Percentiles rank a stretch among this genome's conserved stretches.
Evolutionary conservation across 2,329 filamentous ascomycete genomes (phyloP).

Genomic region (Dactylellina parvicollis): DNA sequence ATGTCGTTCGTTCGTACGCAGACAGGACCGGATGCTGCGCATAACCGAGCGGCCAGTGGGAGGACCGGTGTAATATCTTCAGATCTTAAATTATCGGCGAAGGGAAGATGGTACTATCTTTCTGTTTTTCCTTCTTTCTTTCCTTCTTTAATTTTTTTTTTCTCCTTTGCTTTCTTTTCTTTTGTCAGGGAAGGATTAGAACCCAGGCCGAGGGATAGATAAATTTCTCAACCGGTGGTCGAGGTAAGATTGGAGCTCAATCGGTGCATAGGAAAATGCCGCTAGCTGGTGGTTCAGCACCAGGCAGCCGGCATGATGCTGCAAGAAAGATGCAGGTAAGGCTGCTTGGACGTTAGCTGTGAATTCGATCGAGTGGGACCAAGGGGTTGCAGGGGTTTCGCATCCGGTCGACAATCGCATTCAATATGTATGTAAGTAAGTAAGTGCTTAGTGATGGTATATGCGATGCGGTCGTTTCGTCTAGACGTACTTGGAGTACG

Average conservation of each 20-base stretch:
- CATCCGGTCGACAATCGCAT: constrained; percentile 20
- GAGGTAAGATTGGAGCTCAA: constrained; percentile 38
- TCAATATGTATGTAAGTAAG: constrained; percentile 23
- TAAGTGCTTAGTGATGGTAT: not conserved
- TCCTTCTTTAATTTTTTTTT: not conserved
- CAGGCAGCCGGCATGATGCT: constrained; percentile 51
- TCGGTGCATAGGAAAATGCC: constrained; percentile 53
- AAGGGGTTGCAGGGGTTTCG: constrained; percentile 20
- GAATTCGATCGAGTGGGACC: constrained; percentile 24
- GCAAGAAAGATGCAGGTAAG: constrained; percentile 46
- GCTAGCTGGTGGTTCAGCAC: constrained; percentile 39
- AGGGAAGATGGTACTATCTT: constrained; percentile 26
- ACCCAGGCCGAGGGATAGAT: constrained; percentile 33
- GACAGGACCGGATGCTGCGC: constrained; percentile 31
- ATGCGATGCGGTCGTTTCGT: too few relatives aligned
- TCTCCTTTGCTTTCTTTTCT: constrained; percentile 12
- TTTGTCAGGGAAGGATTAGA: constrained; percentile 21
- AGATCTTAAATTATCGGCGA: constrained; percentile 49
- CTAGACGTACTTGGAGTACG: too few relatives aligned
- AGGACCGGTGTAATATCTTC: constrained; percentile 35
- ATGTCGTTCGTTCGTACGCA: not conserved
- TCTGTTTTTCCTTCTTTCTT: not conserved
- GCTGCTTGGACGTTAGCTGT: constrained; percentile 20
- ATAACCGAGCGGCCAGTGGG: constrained; percentile 45
- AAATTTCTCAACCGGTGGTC: constrained; percentile 43